phyloP scores from a whole-genome alignment of 306 rosid species.

The Crotalaria pallida region DNA sequence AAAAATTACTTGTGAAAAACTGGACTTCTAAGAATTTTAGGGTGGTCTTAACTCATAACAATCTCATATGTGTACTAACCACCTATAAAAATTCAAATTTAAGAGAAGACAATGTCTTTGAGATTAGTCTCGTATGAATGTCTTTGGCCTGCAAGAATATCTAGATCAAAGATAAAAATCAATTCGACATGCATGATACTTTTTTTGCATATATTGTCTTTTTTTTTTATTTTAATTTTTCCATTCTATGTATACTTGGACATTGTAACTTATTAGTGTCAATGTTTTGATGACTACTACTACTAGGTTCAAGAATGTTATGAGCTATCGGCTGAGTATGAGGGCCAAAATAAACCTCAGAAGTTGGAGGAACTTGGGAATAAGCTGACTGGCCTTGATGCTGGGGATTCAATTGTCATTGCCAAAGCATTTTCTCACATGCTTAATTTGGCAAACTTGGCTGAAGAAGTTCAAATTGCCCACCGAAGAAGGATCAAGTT shows the following conservation, averaged over 20 bases:
- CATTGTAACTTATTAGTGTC: background rate
- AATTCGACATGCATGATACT: background rate
- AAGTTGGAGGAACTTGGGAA: conserved; percentile 87
- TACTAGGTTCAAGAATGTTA: conserved; percentile 86
- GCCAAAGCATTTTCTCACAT: conserved; percentile 83
- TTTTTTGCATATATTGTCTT: background rate
- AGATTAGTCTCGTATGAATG: background rate
- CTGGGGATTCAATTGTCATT: conserved; percentile 81
- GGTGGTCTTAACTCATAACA: no score
- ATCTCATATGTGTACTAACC: no score
- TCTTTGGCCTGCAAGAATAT: background rate
- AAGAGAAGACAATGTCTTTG: background rate
- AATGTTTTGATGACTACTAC: conserved; percentile 17
- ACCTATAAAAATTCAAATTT: no score
- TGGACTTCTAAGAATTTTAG: no score
- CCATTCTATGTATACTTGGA: background rate
- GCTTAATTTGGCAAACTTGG: conserved; percentile 88
- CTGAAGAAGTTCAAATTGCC: conserved; percentile 91
- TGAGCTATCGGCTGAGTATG: conserved; percentile 83
- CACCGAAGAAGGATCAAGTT: conserved; percentile 77
- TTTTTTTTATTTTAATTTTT: background rate
- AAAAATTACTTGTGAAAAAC: no score
- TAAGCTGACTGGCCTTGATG: conserved; percentile 69
- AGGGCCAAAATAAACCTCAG: conserved; percentile 50
- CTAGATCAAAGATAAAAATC: background rate